Percentiles rank a stretch among this genome's conserved stretches.
Conservation (phyloP, 352 stramenopile genomes). For the Phytophthora pisi region DNA sequence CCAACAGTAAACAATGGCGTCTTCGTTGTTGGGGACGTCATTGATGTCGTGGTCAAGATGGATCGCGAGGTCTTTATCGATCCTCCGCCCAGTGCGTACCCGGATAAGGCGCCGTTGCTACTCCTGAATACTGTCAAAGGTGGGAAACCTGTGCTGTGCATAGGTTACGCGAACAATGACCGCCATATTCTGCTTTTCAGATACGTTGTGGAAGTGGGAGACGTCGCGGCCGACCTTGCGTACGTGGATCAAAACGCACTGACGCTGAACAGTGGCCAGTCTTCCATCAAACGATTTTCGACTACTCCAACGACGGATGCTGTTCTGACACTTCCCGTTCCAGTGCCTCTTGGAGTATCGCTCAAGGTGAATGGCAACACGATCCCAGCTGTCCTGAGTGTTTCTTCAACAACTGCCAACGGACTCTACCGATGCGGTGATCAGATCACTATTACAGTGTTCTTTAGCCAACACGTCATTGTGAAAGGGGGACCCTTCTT, state of each 20-base stretch:
- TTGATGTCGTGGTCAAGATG: conserved; percentile 84
- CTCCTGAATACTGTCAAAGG: conserved; percentile 58
- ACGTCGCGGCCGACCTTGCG: conserved; percentile 55
- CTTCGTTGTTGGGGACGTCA: conserved; percentile 82
- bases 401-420: conserved; percentile 54
- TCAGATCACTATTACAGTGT: conserved; percentile 57
- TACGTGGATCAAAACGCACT: conserved; percentile 64
- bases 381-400: conserved; percentile 54
- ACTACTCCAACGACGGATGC: conserved; percentile 78
- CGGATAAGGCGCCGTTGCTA: conserved; percentile 74
- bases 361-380: conserved; percentile 70
- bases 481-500: conserved; percentile 68
- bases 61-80: conserved; percentile 79
- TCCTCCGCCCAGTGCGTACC: conserved; percentile 67
- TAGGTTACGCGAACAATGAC: conserved; percentile 61
- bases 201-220: conserved; percentile 69
- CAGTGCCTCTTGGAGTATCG: conserved; percentile 44
- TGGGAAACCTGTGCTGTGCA: conserved; percentile 61
- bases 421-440: conserved; percentile 74
- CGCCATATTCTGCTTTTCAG: conserved; percentile 68
- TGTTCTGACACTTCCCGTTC: conserved; percentile 60
- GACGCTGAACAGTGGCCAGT: conserved; percentile 80
- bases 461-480: conserved; percentile 74
- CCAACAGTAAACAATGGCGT: conserved; percentile 59
- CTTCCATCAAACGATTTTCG: conserved; percentile 80